Base-by-base conservation (phyloP, 345 rosid genomes). In the Erodium maritimum region DNA sequence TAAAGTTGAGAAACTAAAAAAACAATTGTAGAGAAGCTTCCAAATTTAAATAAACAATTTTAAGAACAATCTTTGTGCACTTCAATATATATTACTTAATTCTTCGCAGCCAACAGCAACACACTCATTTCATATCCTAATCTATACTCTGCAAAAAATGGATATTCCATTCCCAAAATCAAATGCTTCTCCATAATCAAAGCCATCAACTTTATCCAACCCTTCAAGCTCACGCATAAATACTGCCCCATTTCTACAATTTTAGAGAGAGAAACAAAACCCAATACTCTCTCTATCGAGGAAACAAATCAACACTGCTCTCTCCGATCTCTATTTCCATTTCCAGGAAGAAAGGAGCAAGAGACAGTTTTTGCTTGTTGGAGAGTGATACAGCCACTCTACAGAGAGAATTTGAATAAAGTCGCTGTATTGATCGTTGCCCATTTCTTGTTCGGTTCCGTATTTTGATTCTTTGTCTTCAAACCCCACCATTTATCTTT, bases 361-460 rank as follows among this genome's bases (percentile, higher is more conserved):
- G 48, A 42, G 48, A 42, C 48, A 3, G 48, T 0, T 42, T 14
- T 14, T 48, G 4, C 52, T 3, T 4, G 17, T 48, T 14, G 52
- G 14, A 14, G 52, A 51, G 54, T 6, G 17, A 51, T 5, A 17
- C 14, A n/a, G 7, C 12, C 14, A 29, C 12, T 51, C 21, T n/a
- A 6, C 9, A 51, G 21, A 51, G 54, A 51, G 21, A 51, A 51
- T 51, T 11, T n/a, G 54, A 17, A 51, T 11, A 17, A 17, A 1
- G 9, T 5, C 19, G 19, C 21, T 51, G 9, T 17, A 17, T 17
- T 51, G 19, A 5, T 1, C 20, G 54, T 17, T 17, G 19, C 21
- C 54, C 54, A 51, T 51, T 51, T 51, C 14, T 63, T 58, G 20
- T 20, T 60, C 52, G 54, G 19, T 51, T 42, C 48, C 3, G 17